These are phyloP conservation scores for Dissophora ornata DNA, from an alignment of 192 early-diverging fungal species.

Conservation along the genomic window DNA sequence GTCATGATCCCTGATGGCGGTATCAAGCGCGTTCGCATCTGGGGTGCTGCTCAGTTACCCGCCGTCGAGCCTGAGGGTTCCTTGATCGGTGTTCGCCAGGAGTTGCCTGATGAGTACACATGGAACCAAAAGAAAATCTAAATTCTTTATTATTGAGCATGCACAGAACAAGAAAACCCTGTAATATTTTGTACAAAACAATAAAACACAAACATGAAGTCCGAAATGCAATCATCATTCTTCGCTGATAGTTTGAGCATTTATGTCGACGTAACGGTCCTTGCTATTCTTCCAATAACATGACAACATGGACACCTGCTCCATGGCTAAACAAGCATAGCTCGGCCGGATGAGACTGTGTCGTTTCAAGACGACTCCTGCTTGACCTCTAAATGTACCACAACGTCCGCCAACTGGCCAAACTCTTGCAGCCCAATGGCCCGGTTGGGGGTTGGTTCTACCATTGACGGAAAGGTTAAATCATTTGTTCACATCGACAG, in stretches of 20 bases:
- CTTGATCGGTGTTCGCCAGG: constrained; percentile 50
- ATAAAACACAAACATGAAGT: no score
- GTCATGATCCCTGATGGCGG: constrained; percentile 88
- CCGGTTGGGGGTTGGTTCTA: constrained; percentile 24
- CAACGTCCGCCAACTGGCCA: constrained; percentile 42
- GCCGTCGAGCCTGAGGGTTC: constrained; percentile 46
- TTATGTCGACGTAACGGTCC: no score
- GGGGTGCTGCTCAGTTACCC: constrained; percentile 67
- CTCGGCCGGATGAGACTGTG: no score
- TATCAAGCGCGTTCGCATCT: constrained; percentile 86
- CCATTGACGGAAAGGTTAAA: background rate
- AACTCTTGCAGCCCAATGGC: constrained; percentile 42
- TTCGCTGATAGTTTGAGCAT: no score
- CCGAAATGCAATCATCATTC: no score
- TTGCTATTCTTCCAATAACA: no score
- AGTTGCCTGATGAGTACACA: constrained; percentile 55
- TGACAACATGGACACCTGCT: no score
- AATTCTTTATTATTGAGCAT: background rate
- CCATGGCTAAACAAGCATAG: no score
- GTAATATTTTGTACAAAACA: background rate
- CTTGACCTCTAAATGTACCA: constrained; percentile 50
- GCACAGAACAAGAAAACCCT: no score
- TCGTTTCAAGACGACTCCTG: constrained; percentile 33
- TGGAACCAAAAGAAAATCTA: constrained; percentile 52
- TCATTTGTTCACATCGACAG: no score